Evolutionary conservation across 306 rosid genomes (phyloP), one percentile per base, ranked within the genome.

Genomic region (Notholithocarpus densiflorus): DNA sequence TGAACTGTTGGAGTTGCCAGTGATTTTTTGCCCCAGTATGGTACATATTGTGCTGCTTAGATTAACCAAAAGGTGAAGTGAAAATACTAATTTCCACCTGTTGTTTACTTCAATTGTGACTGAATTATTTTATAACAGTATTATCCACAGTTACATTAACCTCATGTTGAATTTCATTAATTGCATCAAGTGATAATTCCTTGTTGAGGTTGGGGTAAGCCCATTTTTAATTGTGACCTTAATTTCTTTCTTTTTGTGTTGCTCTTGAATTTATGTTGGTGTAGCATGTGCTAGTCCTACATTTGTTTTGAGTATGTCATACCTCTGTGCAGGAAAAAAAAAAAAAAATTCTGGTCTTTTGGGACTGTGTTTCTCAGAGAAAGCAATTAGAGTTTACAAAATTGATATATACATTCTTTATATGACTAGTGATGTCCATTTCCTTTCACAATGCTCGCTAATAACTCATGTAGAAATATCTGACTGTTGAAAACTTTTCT

Each of bases 351-450:
- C 73, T 56, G 66, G 61, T 80, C 53, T 60, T 82, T 80, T 66
- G 56, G 68, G 72, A 64, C 60, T 62, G 71, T 79, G 80, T 80
- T 53, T 65, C 75, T 61, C 43, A 75, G 51, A 82, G 24, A 78
- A 75, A 68, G 64, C 57, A 72, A 78, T 32, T 81, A 54, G 69
- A 57, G 72, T 56, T 75, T 57, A 81, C 86, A 79, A 73, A 83
- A 84, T 82, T 79, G 77, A 74, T 83, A 79, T 85, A 17, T 81
- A 91, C 89, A 89, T 83, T 59, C 60, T 70, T 76, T 80, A 40
- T 84, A 65, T 84, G 68, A 48, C 71, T 55, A 68, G 84, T 79
- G 71, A 76, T 68, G 61, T 68, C 54, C 32, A 59, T 77, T 53
- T 79, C 73, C 71, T 66, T 48, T 82, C 18, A 56, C 75, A 78